phyloP scores from a whole-genome alignment of 352 stramenopile species.

The Phytophthora meadii region DNA sequence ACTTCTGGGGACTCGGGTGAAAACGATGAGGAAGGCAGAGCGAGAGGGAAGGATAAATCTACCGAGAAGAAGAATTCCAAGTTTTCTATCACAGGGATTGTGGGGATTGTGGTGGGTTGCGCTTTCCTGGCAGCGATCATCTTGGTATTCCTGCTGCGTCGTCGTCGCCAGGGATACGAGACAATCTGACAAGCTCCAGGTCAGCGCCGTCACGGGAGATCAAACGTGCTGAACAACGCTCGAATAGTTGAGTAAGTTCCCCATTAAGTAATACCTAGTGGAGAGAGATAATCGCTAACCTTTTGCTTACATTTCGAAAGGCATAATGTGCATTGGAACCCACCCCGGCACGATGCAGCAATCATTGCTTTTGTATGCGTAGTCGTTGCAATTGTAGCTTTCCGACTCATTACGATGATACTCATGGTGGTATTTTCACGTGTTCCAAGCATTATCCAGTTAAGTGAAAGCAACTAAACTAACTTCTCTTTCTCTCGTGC shows the following conservation, averaged over 20 bases:
- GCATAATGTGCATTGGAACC: conserved; percentile 7
- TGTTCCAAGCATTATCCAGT: conserved; percentile 1
- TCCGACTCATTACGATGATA: conserved; percentile 13
- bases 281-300: neutral
- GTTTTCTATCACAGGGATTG: conserved; percentile 47
- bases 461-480: neutral
- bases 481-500: neutral
- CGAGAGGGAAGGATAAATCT: conserved; percentile 11
- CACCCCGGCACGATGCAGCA: conserved; percentile 5
- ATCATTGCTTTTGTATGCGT: conserved; percentile 21
- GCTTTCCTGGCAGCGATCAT: conserved; percentile 52
- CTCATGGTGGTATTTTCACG: conserved; percentile 10
- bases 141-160: conserved; percentile 47
- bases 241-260: conserved; percentile 15
- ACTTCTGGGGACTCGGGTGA: conserved; percentile 32
- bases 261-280: neutral
- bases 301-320: conserved; percentile 10
- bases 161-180: conserved; percentile 57
- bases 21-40: conserved; percentile 11
- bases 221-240: conserved; percentile 7
- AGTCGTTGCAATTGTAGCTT: conserved; percentile 1
- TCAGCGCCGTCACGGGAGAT: neutral
- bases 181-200: conserved; percentile 39
- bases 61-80: conserved; percentile 29
- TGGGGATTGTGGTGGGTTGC: conserved; percentile 53